Base-by-base conservation (phyloP, 2,329 filamentous ascomycete genomes). In the Penicillium crustosum region DNA sequence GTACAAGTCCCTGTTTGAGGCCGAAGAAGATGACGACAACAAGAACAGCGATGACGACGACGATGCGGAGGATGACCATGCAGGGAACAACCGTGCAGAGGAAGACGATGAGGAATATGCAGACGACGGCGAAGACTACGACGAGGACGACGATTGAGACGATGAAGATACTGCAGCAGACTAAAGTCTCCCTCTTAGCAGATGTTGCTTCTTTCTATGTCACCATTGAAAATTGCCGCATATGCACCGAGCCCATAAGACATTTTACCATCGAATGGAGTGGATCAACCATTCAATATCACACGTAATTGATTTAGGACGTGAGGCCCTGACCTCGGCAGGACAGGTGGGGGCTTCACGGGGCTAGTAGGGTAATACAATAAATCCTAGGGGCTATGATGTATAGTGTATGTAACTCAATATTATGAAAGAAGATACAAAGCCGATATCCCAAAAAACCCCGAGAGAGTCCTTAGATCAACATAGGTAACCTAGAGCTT, bases 81-180 rank as follows among this genome's bases (percentile, higher is more conserved):
- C 2, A 0, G 21, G 4, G 4, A 13, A 17, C 0, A 12, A 13
- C 4, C 3, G 13, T 8, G 27, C 3, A 4, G n/a, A 31, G 13
- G 6, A 45, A 2, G n/a, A 9, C 1, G 27, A 45, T 4, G n/a
- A 19, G 13, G 21, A 42, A 4, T 17, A 25, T 10, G 25, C 8
- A 21, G 39, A 42, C 3, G 12, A 43, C 4, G 23, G n/a, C 15
- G 41, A 43, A 4, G 43, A 21, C 12, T 6, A 31, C 1, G 42
- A n/a, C 13, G 25, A 44, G 6, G 23, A 13, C 6, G 17, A 19
- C n/a, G 17, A 44, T 12, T n/a, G 3, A 36, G 10, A 13, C 1
- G 17, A 29, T n/a, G 10, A 13, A 12, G n/a, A 29, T 29, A 29
- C 42, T 4, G 25, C 6, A 12, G 12, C n/a, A 33, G 2, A 23